A percentile compares a stretch with the other conserved stretches of the same genome.
phyloP scores from a whole-genome alignment of 176 grass and related monocot genomes.

The Themeda triandra region DNA sequence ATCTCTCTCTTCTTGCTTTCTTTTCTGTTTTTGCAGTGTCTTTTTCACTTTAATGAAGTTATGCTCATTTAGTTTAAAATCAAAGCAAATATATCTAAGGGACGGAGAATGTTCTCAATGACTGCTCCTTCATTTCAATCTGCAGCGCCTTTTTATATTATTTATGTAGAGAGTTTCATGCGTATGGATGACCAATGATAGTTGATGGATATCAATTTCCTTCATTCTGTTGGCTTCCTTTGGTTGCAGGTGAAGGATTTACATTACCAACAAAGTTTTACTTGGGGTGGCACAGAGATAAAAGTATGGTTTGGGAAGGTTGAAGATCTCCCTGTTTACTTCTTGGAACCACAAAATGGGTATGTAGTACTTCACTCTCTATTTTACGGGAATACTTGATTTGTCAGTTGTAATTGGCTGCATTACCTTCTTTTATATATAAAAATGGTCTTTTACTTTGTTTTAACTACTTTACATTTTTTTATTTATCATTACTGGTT shows the following conservation, averaged over 20 bases:
- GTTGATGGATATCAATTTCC: neutral
- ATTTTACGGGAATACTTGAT: neutral
- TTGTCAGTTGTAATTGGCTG: neutral
- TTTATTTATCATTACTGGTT: slow-evolving; percentile 5
- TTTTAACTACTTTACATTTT: neutral
- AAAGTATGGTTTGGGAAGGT: slow-evolving; percentile 96
- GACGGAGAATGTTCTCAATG: neutral
- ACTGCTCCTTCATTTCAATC: neutral
- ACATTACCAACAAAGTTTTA: slow-evolving; percentile 60
- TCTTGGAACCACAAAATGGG: slow-evolving; percentile 98
- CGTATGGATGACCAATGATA: neutral
- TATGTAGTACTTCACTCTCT: slow-evolving; percentile 24
- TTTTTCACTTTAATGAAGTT: slow-evolving; percentile 7
- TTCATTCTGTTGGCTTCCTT: slow-evolving; percentile 24
- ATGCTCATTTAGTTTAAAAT: neutral
- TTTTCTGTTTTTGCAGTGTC: neutral
- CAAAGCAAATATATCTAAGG: neutral
- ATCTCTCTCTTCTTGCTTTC: neutral
- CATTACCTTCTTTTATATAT: neutral
- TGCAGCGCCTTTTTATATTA: slow-evolving; percentile 8
- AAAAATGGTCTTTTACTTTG: neutral
- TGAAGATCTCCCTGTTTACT: slow-evolving; percentile 84
- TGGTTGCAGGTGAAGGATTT: slow-evolving; percentile 74
- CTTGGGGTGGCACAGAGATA: slow-evolving; percentile 71
- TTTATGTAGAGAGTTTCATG: neutral